Evolutionary conservation across 2,329 filamentous ascomycete species (phyloP).

Genomic region (Coniochaeta pulveracea): DNA sequence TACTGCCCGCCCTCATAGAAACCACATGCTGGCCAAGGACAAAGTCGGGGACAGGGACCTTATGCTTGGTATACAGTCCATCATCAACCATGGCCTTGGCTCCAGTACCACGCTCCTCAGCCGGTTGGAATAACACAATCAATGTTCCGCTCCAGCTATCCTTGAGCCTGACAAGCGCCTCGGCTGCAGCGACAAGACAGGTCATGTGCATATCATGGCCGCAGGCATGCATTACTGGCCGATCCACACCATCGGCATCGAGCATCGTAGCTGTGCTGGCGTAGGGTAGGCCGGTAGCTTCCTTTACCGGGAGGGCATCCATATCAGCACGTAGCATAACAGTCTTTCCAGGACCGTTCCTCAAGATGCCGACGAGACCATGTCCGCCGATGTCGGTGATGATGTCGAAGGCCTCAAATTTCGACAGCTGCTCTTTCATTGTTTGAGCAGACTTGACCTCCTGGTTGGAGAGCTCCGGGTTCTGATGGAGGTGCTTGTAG

Average conservation of each 20-base stretch:
- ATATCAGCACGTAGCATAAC: constrained; percentile 36
- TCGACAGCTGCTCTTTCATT: constrained; percentile 7
- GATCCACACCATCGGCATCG: constrained; percentile 28
- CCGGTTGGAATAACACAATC: constrained; percentile 54
- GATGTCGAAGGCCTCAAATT: constrained; percentile 9
- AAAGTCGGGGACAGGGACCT: constrained; percentile 19
- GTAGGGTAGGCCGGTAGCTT: constrained; percentile 34
- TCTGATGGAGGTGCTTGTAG: constrained; percentile 12
- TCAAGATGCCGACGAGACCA: constrained; percentile 13
- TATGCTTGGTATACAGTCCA: constrained; percentile 18
- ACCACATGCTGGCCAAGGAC: constrained; percentile 24
- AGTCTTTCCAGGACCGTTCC: constrained; percentile 15
- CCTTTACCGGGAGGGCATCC: constrained; percentile 35
- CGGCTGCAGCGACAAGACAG: constrained; percentile 41
- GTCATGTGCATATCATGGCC: constrained; percentile 58
- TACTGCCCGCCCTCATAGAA: constrained; percentile 18
- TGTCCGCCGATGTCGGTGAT: constrained; percentile 13
- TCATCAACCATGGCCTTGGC: constrained; percentile 32
- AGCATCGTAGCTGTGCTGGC: constrained; percentile 26
- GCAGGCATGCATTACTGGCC: constrained; percentile 57
- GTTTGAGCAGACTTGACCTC: constrained; percentile 11
- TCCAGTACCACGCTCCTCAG: constrained; percentile 52
- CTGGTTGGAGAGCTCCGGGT: constrained; percentile 13
- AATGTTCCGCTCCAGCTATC: constrained; percentile 49
- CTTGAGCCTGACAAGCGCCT: constrained; percentile 31